Conservation (phyloP, 768 basidiomycete genomes). For the Rhizopogon sp. region DNA sequence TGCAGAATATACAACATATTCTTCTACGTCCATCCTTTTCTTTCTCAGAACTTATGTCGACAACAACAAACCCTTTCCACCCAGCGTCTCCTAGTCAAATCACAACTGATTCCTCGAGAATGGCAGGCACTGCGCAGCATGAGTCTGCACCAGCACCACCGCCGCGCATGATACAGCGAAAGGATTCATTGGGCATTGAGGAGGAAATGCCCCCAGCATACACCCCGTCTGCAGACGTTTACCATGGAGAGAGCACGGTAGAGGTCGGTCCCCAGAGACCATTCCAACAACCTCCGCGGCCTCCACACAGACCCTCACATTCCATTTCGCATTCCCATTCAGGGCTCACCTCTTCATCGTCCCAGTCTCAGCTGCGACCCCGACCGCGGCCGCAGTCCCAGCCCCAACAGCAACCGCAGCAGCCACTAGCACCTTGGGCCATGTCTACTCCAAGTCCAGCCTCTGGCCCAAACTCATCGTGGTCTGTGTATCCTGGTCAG, state of each 20-base stretch:
- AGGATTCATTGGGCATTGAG: constrained; percentile 13
- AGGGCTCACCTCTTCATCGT: not conserved
- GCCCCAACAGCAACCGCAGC: constrained; percentile 13
- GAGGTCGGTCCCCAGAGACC: constrained; percentile 60
- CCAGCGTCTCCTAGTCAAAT: not conserved
- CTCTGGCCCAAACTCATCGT: constrained; percentile 19
- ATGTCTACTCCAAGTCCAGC: not conserved
- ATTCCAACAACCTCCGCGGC: constrained; percentile 42
- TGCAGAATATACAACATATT: not conserved
- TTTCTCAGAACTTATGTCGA: not conserved
- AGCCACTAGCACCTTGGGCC: not conserved
- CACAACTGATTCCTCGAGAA: not conserved
- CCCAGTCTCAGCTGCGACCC: not conserved
- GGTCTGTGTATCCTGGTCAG: not conserved
- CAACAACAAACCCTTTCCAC: not conserved
- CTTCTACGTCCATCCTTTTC: not conserved
- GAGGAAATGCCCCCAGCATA: constrained; percentile 73
- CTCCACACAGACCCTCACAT: constrained; percentile 3
- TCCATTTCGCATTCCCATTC: constrained; percentile 4
- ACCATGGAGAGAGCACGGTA: constrained; percentile 56
- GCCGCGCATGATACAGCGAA: not conserved
- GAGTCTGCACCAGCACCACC: not conserved
- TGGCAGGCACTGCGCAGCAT: not conserved
- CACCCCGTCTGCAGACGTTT: constrained; percentile 47
- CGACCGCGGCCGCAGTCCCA: constrained; percentile 1